phyloP scores from a whole-genome alignment of 768 basidiomycete genomes.

The Rhodocollybia butyracea region DNA sequence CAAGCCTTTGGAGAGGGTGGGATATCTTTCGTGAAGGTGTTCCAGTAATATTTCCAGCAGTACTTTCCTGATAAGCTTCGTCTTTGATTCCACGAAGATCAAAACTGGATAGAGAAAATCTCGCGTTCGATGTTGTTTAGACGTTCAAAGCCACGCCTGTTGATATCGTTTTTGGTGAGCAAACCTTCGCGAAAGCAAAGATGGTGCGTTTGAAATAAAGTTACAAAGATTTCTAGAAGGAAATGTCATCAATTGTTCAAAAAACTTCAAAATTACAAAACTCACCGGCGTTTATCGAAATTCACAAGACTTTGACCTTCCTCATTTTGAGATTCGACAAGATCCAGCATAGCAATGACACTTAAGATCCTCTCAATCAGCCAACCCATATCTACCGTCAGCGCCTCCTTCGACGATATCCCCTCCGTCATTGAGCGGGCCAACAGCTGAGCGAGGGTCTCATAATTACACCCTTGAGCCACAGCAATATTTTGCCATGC shows the following conservation, averaged over 20 bases:
- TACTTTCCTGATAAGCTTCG: constrained; percentile 65
- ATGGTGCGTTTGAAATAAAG: constrained; percentile 53
- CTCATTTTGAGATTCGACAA: constrained; percentile 50
- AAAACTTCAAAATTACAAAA: not conserved
- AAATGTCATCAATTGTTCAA: constrained; percentile 13
- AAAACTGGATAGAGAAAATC: constrained; percentile 54
- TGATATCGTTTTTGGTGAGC: constrained; percentile 52
- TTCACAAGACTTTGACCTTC: constrained; percentile 66
- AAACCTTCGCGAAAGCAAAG: constrained; percentile 39
- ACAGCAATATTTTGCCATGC: constrained; percentile 74
- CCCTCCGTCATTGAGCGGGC: constrained; percentile 45
- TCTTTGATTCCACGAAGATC: constrained; percentile 74
- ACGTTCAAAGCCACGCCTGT: constrained; percentile 69
- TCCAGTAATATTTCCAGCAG: constrained; percentile 38
- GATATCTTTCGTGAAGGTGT: constrained; percentile 46
- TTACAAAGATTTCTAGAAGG: constrained; percentile 59
- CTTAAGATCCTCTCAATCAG: constrained; percentile 79
- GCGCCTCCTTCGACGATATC: constrained; percentile 41
- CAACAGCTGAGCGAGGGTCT: constrained; percentile 57
- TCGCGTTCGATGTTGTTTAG: constrained; percentile 75
- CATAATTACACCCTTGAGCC: constrained; percentile 58
- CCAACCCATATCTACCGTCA: constrained; percentile 81
- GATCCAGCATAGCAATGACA: constrained; percentile 70
- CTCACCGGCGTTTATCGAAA: constrained; percentile 79
- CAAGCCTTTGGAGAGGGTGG: constrained; percentile 65